A percentile compares a stretch with the other conserved stretches of the same genome.
These are phyloP conservation scores for Russula foetens DNA, from an alignment of 768 basidiomycete genomes.

Conservation along the genomic window DNA sequence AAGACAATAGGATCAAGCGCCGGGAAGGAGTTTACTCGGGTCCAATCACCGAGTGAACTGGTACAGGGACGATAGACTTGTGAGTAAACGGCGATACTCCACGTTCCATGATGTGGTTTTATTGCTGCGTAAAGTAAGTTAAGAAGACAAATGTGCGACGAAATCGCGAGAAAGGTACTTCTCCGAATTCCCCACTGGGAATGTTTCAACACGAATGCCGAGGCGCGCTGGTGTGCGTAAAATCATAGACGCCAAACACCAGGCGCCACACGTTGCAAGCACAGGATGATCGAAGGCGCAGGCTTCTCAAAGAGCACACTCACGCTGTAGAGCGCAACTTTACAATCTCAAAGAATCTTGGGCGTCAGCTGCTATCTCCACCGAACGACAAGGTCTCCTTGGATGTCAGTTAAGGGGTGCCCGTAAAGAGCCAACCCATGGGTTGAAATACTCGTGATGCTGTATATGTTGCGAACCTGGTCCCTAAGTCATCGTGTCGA, in stretches of 20 bases:
- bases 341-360: not conserved
- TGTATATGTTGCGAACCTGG: not conserved
- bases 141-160: not conserved
- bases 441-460: not conserved
- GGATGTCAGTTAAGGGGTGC: not conserved
- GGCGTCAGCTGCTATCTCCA: slow-evolving; percentile 2
- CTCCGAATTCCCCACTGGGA: not conserved
- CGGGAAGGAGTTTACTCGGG: not conserved
- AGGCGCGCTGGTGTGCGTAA: not conserved
- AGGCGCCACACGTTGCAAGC: not conserved
- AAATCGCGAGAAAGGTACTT: not conserved
- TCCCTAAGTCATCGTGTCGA: not conserved
- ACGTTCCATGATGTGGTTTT: not conserved
- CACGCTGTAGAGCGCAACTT: not conserved
- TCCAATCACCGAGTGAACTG: not conserved
- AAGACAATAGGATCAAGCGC: not conserved
- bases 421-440: not conserved
- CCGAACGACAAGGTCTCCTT: not conserved
- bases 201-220: not conserved
- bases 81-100: not conserved
- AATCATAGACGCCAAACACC: not conserved
- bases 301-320: not conserved
- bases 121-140: not conserved
- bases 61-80: not conserved
- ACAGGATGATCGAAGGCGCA: not conserved